phyloP scores from a whole-genome alignment of 441 rosid genomes.

The Eruca vesicaria region DNA sequence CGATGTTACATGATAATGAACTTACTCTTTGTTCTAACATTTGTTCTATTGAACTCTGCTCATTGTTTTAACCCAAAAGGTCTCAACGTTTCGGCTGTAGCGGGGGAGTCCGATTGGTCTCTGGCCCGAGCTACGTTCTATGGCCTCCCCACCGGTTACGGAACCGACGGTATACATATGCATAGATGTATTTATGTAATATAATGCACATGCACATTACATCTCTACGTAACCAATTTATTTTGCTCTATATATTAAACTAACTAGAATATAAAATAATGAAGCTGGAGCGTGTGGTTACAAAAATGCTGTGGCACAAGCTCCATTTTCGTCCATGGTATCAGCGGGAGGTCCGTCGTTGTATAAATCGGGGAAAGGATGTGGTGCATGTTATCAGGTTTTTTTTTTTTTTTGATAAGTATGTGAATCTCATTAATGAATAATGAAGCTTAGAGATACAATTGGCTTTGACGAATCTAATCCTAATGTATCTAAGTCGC shows the following conservation, averaged over 20 bases:
- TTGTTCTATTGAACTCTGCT: slow-evolving; percentile 28
- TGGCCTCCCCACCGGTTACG: slow-evolving; percentile 59
- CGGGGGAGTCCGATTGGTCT: slow-evolving; percentile 43
- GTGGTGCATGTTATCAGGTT: slow-evolving; percentile 56
- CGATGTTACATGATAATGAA: neutral
- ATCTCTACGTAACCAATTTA: neutral
- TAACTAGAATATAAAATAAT: neutral
- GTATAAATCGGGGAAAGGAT: slow-evolving; percentile 42
- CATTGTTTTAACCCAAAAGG: slow-evolving; percentile 49
- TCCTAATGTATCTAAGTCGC: too few species aligned
- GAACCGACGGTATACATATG: slow-evolving; percentile 57
- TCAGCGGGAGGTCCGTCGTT: slow-evolving; percentile 50
- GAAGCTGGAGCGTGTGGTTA: slow-evolving; percentile 55
- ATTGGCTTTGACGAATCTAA: too few species aligned
- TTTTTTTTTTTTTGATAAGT: too few species aligned
- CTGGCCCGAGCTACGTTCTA: slow-evolving; percentile 74
- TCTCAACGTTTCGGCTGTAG: slow-evolving; percentile 38
- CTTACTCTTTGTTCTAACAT: slow-evolving; percentile 20
- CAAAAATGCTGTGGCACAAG: slow-evolving; percentile 32
- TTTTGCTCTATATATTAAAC: neutral
- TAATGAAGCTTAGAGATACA: too few species aligned
- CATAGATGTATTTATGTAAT: neutral
- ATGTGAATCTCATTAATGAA: too few species aligned
- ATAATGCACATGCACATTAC: neutral
- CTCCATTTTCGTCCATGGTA: slow-evolving; percentile 42